Percentiles rank a stretch among this genome's conserved stretches.
Evolutionary conservation across 495 filamentous ascomycete genomes (phyloP).

Genomic region (Talaromyces ruber): DNA sequence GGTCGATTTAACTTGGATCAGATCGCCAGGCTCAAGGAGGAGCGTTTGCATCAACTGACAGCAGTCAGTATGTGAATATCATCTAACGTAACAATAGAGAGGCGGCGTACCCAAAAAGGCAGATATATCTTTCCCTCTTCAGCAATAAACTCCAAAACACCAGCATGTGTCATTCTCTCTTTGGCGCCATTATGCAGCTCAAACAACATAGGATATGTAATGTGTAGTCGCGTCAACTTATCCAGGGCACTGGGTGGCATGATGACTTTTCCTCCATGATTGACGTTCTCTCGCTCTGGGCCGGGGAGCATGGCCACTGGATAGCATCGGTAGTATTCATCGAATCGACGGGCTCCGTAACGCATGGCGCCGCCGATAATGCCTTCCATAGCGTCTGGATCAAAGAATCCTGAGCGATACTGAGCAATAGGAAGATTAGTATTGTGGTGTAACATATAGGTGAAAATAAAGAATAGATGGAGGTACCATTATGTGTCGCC

Average conservation of each 20-base stretch:
- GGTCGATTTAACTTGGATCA: slow-evolving; percentile 89
- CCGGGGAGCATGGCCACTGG: slow-evolving; percentile 92
- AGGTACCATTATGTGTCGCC: slow-evolving; percentile 8
- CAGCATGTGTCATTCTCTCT: slow-evolving; percentile 74
- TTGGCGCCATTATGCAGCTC: slow-evolving; percentile 83
- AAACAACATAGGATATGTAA: slow-evolving; percentile 95
- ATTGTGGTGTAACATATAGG: not conserved
- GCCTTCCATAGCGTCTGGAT: slow-evolving; percentile 50
- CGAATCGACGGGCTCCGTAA: slow-evolving; percentile 60
- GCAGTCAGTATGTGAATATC: slow-evolving; percentile 7
- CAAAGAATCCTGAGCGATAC: slow-evolving; percentile 46
- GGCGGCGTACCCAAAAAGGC: slow-evolving; percentile 73
- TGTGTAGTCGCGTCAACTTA: slow-evolving; percentile 91
- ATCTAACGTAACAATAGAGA: not conserved
- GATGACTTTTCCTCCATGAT: slow-evolving; percentile 95
- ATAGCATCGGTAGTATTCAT: slow-evolving; percentile 96
- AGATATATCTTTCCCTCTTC: slow-evolving; percentile 96
- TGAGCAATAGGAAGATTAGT: slow-evolving; percentile 16
- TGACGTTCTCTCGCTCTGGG: slow-evolving; percentile 78
- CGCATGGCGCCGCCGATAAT: slow-evolving; percentile 33
- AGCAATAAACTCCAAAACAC: slow-evolving; percentile 94
- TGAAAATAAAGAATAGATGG: not conserved
- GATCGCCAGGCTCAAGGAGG: slow-evolving; percentile 78
- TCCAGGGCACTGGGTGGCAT: slow-evolving; percentile 91
- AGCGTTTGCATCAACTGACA: slow-evolving; percentile 87